Percentiles rank a stretch among this genome's conserved stretches.
phyloP scores from a whole-genome alignment of 371 early-diverging fungal species.

The Phascolomyces articulosus region DNA sequence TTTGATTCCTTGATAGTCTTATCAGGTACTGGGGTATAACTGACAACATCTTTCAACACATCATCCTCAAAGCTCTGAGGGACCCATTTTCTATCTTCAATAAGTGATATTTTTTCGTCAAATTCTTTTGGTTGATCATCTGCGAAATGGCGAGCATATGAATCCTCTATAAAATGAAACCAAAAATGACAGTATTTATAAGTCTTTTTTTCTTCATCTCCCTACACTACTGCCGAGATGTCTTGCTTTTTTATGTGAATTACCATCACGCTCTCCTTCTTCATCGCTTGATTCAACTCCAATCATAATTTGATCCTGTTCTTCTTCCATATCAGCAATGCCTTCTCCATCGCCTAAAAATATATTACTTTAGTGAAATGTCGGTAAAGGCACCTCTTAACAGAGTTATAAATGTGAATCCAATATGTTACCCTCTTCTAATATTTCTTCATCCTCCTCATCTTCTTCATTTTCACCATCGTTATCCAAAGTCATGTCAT shows the following conservation, averaged over 20 bases:
- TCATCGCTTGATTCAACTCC: slow-evolving; percentile 42
- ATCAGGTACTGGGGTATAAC: slow-evolving; percentile 32
- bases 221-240: no score
- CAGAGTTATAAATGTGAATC: no score
- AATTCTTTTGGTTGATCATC: slow-evolving; percentile 50
- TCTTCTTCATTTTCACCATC: slow-evolving; percentile 11
- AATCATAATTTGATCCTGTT: slow-evolving; percentile 22
- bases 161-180: slow-evolving; percentile 10
- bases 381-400: no score
- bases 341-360: slow-evolving; percentile 30
- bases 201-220: no score
- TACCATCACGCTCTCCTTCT: slow-evolving; percentile 24
- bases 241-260: no score
- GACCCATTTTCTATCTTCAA: slow-evolving; percentile 55
- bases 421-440: slow-evolving; percentile 15
- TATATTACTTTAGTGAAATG: background rate
- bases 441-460: slow-evolving; percentile 13
- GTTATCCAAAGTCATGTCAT: slow-evolving; percentile 32
- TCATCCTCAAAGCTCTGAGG: slow-evolving; percentile 46
- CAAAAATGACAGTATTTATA: background rate
- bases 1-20: slow-evolving; percentile 29
- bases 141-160: slow-evolving; percentile 39
- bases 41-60: slow-evolving; percentile 44
- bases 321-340: slow-evolving; percentile 18
- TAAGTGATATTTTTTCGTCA: slow-evolving; percentile 45